Percentiles rank a stretch among this genome's conserved stretches.
phyloP scores from a whole-genome alignment of 371 early-diverging fungal species.

The Zychaea mexicana region DNA sequence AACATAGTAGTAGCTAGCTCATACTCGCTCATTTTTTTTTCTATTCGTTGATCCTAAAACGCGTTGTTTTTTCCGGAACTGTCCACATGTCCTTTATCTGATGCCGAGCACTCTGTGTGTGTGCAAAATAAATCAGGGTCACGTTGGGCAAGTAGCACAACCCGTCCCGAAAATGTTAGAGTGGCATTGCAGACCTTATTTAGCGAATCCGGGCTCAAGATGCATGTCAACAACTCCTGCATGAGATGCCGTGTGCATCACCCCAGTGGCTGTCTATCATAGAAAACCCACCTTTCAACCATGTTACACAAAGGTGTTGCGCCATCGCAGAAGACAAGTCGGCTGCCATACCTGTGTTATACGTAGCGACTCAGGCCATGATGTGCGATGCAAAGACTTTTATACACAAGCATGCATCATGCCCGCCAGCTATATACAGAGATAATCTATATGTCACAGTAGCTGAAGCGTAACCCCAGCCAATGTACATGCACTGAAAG shows the following conservation, averaged over 20 bases:
- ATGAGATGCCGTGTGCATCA: background rate
- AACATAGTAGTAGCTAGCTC: background rate
- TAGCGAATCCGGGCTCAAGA: background rate
- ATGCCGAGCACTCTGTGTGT: background rate
- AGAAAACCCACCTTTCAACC: background rate
- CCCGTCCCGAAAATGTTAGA: background rate
- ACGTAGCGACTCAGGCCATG: too few relatives aligned
- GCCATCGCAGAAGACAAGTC: too few relatives aligned
- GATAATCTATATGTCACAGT: too few relatives aligned
- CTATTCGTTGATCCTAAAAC: too few relatives aligned
- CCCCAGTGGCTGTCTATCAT: background rate
- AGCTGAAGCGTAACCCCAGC: too few relatives aligned
- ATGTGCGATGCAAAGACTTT: too few relatives aligned
- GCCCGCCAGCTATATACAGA: too few relatives aligned
- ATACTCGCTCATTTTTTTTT: too few relatives aligned
- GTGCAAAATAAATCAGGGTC: background rate
- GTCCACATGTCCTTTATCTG: background rate
- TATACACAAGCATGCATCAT: too few relatives aligned
- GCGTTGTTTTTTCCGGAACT: too few relatives aligned
- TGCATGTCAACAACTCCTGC: background rate
- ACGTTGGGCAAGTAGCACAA: background rate
- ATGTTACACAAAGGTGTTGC: background rate
- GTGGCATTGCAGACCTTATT: background rate
- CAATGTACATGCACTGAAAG: too few relatives aligned
- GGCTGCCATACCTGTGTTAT: background rate